These are phyloP conservation scores for Curvularia hawaiiensis DNA, from an alignment of 2,329 filamentous ascomycete genomes.

Conservation along the genomic window DNA sequence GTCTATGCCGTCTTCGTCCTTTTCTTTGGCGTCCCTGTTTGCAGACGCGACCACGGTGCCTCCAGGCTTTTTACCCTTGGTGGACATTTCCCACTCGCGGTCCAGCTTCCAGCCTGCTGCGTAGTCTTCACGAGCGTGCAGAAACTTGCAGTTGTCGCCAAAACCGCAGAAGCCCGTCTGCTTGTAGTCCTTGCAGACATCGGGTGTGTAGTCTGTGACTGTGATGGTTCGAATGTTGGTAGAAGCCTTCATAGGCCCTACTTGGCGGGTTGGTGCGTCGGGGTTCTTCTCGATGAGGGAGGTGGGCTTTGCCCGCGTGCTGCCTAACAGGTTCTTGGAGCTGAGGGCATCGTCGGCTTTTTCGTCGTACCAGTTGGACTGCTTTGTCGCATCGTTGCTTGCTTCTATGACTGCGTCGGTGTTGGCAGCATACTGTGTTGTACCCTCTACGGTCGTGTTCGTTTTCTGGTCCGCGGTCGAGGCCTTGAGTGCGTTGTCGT, in stretches of 20 bases:
- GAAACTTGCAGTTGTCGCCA: constrained; percentile 81
- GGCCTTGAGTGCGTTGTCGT: constrained; percentile 67
- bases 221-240: constrained; percentile 92
- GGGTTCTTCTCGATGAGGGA: constrained; percentile 80
- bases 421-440: constrained; percentile 65
- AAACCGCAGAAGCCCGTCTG: constrained; percentile 70
- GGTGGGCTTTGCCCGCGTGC: constrained; percentile 52
- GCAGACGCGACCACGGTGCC: constrained; percentile 63
- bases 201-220: constrained; percentile 86
- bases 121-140: constrained; percentile 78
- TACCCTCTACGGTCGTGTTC: constrained; percentile 45
- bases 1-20: constrained; percentile 63
- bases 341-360: constrained; percentile 57
- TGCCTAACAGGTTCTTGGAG: constrained; percentile 64
- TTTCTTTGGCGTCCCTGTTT: constrained; percentile 52
- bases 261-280: constrained; percentile 69
- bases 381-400: constrained; percentile 87
- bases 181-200: constrained; percentile 95
- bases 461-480: constrained; percentile 61
- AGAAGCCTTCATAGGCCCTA: constrained; percentile 86
- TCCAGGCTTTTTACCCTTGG: constrained; percentile 63
- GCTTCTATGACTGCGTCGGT: constrained; percentile 66
- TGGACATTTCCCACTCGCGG: constrained; percentile 86
- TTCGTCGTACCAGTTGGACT: constrained; percentile 88
- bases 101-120: constrained; percentile 97